Base-by-base conservation (phyloP, 2,329 filamentous ascomycete species). In the Arthrobotrys musiformis region DNA sequence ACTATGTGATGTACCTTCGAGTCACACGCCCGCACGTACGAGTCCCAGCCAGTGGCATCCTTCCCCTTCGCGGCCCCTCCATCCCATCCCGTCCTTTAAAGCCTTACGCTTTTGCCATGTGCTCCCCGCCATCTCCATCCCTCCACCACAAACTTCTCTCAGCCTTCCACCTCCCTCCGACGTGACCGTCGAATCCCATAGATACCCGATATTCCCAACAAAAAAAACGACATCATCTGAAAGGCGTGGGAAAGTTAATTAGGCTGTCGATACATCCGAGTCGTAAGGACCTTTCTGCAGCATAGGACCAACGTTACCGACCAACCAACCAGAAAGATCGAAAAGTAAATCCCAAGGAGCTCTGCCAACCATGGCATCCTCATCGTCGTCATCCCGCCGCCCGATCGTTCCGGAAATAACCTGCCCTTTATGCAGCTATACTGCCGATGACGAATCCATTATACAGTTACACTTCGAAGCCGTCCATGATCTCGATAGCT, bases 381-480 rank as follows among this genome's bases (percentile, higher is more conserved):
- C 54, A 58, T 56, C 50, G 2, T 50, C 46, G n/a, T 35, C 50
- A 33, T 76, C 63, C 30, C 62, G 37, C 26, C 58, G 56, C 22
- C 40, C 35, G 15, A 46, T 13, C 7, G 22, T 33, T 24, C 70
- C 70, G 35, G 72, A 70, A 50, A 69, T 76, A 24, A 7, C 22
- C 8, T 76, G 72, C 46, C 72, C 72, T 13, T 46, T 70, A n/a
- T 76, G 72, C 33, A 33, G 26, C 17, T 76, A 64, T 24, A 70
- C 72, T 8, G 64, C 58, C 17, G 72, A 76, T 33, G 63, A 70
- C 24, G 46, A 60, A 24, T 68, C 52, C 17, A 70, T 76, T 37
- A 76, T 76, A 22, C 64, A 70, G 24, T 56, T 76, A 7, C 72
- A 76, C 35, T 69, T 70, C 60, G 72, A 70, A 11, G 72, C 64